phyloP scores from a whole-genome alignment of 2,329 filamentous ascomycete genomes.

The Ilyonectria mors-panacis region DNA sequence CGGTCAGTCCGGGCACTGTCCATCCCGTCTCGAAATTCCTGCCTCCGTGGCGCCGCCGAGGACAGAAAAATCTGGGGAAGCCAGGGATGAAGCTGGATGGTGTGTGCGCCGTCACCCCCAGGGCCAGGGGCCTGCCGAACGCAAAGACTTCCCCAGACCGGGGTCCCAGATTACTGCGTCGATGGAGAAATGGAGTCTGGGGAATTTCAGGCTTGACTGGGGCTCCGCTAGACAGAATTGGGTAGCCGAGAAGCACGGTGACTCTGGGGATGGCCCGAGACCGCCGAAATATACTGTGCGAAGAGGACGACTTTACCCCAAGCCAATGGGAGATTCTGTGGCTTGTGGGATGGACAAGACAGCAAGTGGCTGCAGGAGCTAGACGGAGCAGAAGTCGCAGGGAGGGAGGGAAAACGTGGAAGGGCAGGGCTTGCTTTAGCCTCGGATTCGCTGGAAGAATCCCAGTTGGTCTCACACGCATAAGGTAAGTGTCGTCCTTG shows the following conservation, averaged over 20 bases:
- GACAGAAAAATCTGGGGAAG: slow-evolving; percentile 53
- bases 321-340: slow-evolving; percentile 35
- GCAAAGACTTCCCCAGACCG: slow-evolving; percentile 46
- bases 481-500: slow-evolving; percentile 20
- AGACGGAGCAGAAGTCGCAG: slow-evolving; percentile 35
- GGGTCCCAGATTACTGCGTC: slow-evolving; percentile 40
- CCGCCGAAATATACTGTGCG: slow-evolving; percentile 39
- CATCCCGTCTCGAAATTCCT: slow-evolving; percentile 23
- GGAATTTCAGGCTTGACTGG: slow-evolving; percentile 34
- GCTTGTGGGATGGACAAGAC: slow-evolving; percentile 31
- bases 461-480: slow-evolving; percentile 30
- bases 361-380: slow-evolving; percentile 43
- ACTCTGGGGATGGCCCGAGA: slow-evolving; percentile 36
- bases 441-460: slow-evolving; percentile 30
- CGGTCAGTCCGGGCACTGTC: slow-evolving; percentile 7
- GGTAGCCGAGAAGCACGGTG: slow-evolving; percentile 44
- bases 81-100: slow-evolving; percentile 49
- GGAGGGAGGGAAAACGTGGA: slow-evolving; percentile 48
- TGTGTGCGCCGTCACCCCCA: slow-evolving; percentile 48
- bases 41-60: slow-evolving; percentile 26
- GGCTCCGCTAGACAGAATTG: slow-evolving; percentile 47
- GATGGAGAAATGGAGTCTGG: slow-evolving; percentile 36
- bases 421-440: slow-evolving; percentile 33
- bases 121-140: slow-evolving; percentile 46
- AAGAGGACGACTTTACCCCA: slow-evolving; percentile 24